Evolutionary conservation across 1,284 basidiomycete species (phyloP).

Genomic region (Mycena citricolor): DNA sequence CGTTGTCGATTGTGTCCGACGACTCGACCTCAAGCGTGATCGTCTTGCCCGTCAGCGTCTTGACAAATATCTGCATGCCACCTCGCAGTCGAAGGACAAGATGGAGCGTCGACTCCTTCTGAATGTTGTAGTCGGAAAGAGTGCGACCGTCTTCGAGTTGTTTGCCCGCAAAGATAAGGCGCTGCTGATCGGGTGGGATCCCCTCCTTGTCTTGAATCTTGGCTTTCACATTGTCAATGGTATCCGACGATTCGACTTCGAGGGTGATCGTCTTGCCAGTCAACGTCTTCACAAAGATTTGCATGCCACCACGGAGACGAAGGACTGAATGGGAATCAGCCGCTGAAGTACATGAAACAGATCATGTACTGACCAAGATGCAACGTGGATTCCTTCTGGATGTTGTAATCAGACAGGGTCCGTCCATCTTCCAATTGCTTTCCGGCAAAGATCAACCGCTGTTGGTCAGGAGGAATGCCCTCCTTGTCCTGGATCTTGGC

Average conservation of each 20-base stretch:
- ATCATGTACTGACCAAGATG: slow-evolving; percentile 46
- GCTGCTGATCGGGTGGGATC: slow-evolving; percentile 57
- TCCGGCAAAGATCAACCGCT: slow-evolving; percentile 72
- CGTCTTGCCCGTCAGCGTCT: slow-evolving; percentile 51
- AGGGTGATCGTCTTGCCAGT: slow-evolving; percentile 45
- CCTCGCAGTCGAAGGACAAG: slow-evolving; percentile 63
- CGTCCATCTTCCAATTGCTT: slow-evolving; percentile 75
- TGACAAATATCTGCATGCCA: slow-evolving; percentile 77
- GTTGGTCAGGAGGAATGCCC: slow-evolving; percentile 71
- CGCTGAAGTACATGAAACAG: background rate
- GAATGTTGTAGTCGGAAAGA: slow-evolving; percentile 80
- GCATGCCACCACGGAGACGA: slow-evolving; percentile 63
- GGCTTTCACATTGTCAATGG: slow-evolving; percentile 41
- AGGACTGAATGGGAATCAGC: slow-evolving; percentile 53
- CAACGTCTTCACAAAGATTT: slow-evolving; percentile 73
- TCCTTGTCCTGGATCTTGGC: slow-evolving; percentile 79
- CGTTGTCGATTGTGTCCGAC: slow-evolving; percentile 41
- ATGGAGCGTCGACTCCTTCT: slow-evolving; percentile 82
- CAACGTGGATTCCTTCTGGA: slow-evolving; percentile 58
- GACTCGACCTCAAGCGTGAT: slow-evolving; percentile 42
- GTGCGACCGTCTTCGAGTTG: slow-evolving; percentile 85
- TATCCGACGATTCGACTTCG: slow-evolving; percentile 40
- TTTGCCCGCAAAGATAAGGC: slow-evolving; percentile 87
- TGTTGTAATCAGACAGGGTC: slow-evolving; percentile 65
- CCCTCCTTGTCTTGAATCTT: slow-evolving; percentile 43